Evolutionary conservation across 495 filamentous ascomycete species (phyloP), one percentile per base, ranked within the genome.

Genomic region (Corynascus novoguineensis): DNA sequence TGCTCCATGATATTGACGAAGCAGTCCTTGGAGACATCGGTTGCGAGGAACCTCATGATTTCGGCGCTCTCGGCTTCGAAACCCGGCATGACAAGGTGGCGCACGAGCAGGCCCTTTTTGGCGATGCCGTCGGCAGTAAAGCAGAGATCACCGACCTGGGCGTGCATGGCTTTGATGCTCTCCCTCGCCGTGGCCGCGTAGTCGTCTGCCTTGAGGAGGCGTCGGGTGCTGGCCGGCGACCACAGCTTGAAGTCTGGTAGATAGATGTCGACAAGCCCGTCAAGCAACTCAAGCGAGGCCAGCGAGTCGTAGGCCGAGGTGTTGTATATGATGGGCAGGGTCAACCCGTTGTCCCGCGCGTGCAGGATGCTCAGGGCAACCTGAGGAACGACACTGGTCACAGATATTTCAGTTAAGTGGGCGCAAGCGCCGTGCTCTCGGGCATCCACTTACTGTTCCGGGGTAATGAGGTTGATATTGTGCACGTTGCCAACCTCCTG

Each of bases 171-270:
- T 60, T 82, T 83, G 63, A 90, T 81, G 64, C 83, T 86, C 65
- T 89, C 86, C 65, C 75, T 78, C 0, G 88, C 87, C 0, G 82
- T 79, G 5, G 73, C 69, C 3, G 81, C 74, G 63, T 90, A 89
- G 64, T 88, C 76, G 21, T 88, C 86, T 5, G 81, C 86, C 61
- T 91, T 91, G 15, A 91, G 74, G 25, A 90, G 71, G 0, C 87
- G 76, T 45, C 77, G 82, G n/a, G 84, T 84, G 5, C 84, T 85
- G 9, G 55, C 68, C 17, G 68, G 65, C 14, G 73, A 75, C 87
- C 87, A 91, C 4, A 89, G 82, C 62, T 91, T 90, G 75, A 91
- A 89, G 60, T 90, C 87, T 0, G 87, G 82, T 9, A 90, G 73
- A 65, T 90, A 90, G 40, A 91, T 87, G 65, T 91, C 87, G 0